phyloP scores from a whole-genome alignment of 2,329 filamentous ascomycete species.

The Neofusicoccum ribis region DNA sequence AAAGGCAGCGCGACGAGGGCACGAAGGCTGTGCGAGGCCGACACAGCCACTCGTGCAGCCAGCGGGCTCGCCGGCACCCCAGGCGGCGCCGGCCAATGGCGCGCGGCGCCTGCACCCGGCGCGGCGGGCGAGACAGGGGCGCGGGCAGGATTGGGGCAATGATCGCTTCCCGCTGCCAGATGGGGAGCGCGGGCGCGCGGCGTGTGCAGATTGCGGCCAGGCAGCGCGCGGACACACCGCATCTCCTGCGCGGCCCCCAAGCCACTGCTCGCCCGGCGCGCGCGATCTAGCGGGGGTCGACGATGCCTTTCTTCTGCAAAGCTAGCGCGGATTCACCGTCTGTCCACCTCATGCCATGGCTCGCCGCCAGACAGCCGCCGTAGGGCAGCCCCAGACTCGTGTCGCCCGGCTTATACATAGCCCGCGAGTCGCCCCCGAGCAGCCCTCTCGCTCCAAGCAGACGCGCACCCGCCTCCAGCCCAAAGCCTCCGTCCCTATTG shows the following conservation, averaged over 20 bases:
- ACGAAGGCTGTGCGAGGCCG: constrained; percentile 15
- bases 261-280: constrained; percentile 37
- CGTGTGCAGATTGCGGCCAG: constrained; percentile 21
- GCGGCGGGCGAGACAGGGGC: constrained; percentile 19
- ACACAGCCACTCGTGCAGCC: constrained; percentile 13
- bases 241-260: constrained; percentile 31
- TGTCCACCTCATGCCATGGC: constrained; percentile 36
- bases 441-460: background rate
- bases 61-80: constrained; percentile 7
- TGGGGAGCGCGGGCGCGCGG: constrained; percentile 16
- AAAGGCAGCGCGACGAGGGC: constrained; percentile 14
- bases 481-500: constrained; percentile 8
- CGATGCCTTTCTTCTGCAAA: constrained; percentile 33
- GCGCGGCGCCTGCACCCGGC: constrained; percentile 24
- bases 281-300: constrained; percentile 40
- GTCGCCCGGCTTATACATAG: constrained; percentile 11
- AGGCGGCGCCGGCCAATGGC: background rate
- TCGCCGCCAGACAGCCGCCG: constrained; percentile 24
- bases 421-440: background rate
- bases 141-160: constrained; percentile 25
- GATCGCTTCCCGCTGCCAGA: constrained; percentile 18
- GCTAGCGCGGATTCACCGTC: constrained; percentile 38
- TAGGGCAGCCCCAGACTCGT: constrained; percentile 30
- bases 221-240: constrained; percentile 37
- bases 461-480: background rate